These are phyloP conservation scores for Chaetomiaceae sp. DNA, from an alignment of 2,329 filamentous ascomycete genomes.

Conservation along the genomic window DNA sequence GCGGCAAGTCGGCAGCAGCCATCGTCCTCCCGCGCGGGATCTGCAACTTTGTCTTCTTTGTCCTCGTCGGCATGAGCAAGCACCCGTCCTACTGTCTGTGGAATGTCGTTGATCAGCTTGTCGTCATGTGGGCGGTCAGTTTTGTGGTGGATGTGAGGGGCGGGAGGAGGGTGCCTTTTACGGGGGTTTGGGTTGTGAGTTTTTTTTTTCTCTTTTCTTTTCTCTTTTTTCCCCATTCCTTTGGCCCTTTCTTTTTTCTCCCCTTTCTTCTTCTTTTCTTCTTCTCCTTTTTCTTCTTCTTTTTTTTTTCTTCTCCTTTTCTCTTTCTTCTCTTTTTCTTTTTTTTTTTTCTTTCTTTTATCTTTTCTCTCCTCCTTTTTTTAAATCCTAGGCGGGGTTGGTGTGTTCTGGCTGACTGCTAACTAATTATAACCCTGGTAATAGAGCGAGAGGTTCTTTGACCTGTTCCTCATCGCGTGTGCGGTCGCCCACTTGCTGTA, in stretches of 20 bases:
- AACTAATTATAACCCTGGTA: neutral
- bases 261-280: neutral
- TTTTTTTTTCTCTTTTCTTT: neutral
- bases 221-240: no score
- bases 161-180: neutral
- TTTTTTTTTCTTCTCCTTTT: neutral
- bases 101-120: slow-evolving; percentile 7
- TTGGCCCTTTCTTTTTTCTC: no score
- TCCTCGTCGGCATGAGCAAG: neutral
- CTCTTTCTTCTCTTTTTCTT: neutral
- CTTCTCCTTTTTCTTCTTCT: no score
- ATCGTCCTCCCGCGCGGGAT: neutral
- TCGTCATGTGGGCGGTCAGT: neutral
- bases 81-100: no score
- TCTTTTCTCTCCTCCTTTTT: no score
- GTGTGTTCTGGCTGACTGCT: neutral
- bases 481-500: slow-evolving; percentile 5
- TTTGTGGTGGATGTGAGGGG: neutral
- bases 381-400: no score
- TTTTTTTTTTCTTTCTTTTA: neutral
- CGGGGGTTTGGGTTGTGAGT: neutral
- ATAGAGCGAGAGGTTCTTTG: neutral
- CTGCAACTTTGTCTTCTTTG: neutral
- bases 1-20: neutral
- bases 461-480: neutral